Conservation (phyloP, 2,329 filamentous ascomycete species). For the Delphinella strobiligena region DNA sequence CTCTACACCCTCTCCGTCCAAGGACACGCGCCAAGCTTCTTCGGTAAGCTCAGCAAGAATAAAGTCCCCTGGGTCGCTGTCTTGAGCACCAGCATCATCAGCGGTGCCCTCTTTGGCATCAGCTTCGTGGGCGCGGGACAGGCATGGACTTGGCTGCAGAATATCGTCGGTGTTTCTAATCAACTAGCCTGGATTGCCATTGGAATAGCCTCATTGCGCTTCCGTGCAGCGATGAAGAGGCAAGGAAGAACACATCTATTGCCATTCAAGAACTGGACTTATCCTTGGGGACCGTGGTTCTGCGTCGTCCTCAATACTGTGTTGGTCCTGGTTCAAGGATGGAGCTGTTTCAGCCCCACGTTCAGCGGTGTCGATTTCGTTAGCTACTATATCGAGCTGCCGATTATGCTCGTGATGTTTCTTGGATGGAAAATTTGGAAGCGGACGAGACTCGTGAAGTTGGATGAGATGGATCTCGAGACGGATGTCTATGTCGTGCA, state of each 20-base stretch:
- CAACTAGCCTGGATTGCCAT: conserved; percentile 44
- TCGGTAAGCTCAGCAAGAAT: conserved; percentile 57
- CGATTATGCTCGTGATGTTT: conserved; percentile 50
- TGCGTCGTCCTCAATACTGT: conserved; percentile 60
- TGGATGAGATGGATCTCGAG: conserved; percentile 32
- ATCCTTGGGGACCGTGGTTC: conserved; percentile 35
- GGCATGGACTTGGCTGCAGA: conserved; percentile 42
- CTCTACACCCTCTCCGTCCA: conserved; percentile 62
- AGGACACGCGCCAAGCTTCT: conserved; percentile 58
- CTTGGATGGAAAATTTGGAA: conserved; percentile 45
- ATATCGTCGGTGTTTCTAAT: conserved; percentile 27
- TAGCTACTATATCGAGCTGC: conserved; percentile 50
- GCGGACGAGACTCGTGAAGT: conserved; percentile 24
- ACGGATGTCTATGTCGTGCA: no score
- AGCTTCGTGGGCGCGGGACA: conserved; percentile 25
- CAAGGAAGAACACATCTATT: conserved; percentile 45
- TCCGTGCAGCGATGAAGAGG: conserved; percentile 49
- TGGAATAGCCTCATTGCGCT: conserved; percentile 58
- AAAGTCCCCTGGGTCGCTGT: conserved; percentile 55
- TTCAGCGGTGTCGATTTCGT: conserved; percentile 40
- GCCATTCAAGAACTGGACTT: conserved; percentile 34
- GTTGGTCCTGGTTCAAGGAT: conserved; percentile 54
- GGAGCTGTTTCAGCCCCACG: conserved; percentile 25
- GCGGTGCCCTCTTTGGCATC: conserved; percentile 30
- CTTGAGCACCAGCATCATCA: conserved; percentile 33